These are phyloP conservation scores for Aspergillus calidoustus DNA, from an alignment of 2,329 filamentous ascomycete species.

Conservation along the genomic window DNA sequence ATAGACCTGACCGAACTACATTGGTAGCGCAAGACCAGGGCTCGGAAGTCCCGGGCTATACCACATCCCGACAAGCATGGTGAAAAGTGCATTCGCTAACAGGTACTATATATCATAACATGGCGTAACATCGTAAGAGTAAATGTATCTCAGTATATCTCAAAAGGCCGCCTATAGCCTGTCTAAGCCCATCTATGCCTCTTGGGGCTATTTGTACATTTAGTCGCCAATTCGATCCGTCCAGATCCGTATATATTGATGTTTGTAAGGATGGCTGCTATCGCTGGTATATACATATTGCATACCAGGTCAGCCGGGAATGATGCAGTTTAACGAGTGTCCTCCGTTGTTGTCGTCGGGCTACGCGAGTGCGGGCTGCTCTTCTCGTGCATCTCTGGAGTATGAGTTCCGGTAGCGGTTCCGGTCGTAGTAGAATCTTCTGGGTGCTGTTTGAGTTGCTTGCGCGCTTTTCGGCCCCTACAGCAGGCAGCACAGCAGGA, in stretches of 20 bases:
- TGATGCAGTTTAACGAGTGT: background rate
- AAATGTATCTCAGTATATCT: background rate
- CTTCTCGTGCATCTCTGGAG: slow-evolving; percentile 23
- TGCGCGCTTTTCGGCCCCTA: slow-evolving; percentile 44
- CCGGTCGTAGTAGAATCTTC: slow-evolving; percentile 13
- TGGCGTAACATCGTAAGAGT: slow-evolving; percentile 11
- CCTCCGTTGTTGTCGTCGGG: slow-evolving; percentile 11
- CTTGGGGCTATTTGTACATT: background rate
- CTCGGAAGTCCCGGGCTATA: slow-evolving; percentile 3
- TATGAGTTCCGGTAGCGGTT: slow-evolving; percentile 2
- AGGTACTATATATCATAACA: slow-evolving; percentile 1
- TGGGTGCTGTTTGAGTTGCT: slow-evolving; percentile 33
- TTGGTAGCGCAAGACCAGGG: background rate
- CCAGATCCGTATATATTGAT: slow-evolving; percentile 12
- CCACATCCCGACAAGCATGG: background rate
- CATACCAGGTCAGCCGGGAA: slow-evolving; percentile 8
- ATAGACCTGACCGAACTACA: background rate
- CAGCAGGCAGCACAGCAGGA: slow-evolving; percentile 72
- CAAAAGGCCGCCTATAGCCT: background rate
- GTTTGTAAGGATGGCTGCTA: slow-evolving; percentile 8
- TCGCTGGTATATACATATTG: slow-evolving; percentile 10
- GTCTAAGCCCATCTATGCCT: slow-evolving; percentile 1
- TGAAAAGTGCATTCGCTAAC: background rate
- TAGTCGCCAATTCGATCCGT: background rate
- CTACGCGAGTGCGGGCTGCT: slow-evolving; percentile 14